Evolutionary conservation across 371 early-diverging fungal genomes (phyloP).

Genomic region (Rhizopus microsporus): DNA sequence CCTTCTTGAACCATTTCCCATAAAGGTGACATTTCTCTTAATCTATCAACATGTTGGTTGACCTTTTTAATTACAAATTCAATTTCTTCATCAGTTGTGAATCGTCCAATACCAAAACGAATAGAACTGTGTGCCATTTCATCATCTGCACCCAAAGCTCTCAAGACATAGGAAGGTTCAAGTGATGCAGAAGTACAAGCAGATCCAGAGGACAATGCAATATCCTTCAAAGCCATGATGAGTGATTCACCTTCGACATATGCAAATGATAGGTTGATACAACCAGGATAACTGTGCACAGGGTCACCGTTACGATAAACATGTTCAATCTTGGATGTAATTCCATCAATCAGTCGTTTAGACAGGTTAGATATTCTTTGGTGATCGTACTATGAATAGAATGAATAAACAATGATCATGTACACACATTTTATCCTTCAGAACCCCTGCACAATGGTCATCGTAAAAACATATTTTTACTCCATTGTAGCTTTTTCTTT

Average conservation of each 20-base stretch:
- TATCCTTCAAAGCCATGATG: slow-evolving; percentile 98
- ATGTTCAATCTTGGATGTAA: slow-evolving; percentile 74
- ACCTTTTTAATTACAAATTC: slow-evolving; percentile 91
- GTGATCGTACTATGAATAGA: slow-evolving; percentile 72
- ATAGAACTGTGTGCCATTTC: slow-evolving; percentile 99
- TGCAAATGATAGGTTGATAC: slow-evolving; percentile 99
- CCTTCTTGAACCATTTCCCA: slow-evolving; percentile 99
- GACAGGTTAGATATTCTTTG: slow-evolving; percentile 75
- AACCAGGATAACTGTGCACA: slow-evolving; percentile 83
- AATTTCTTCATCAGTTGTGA: slow-evolving; percentile 97
- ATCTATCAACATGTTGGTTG: slow-evolving; percentile 84
- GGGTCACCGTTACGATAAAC: slow-evolving; percentile 93
- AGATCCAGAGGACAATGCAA: slow-evolving; percentile 97
- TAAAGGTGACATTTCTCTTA: slow-evolving; percentile 98
- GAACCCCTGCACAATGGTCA: slow-evolving; percentile 74
- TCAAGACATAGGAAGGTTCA: slow-evolving; percentile 98
- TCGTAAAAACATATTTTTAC: slow-evolving; percentile 41
- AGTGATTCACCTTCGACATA: slow-evolving; percentile 99
- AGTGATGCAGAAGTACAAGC: slow-evolving; percentile 99
- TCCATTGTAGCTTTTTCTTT: slow-evolving; percentile 27
- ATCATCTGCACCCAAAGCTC: slow-evolving; percentile 98
- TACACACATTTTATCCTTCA: slow-evolving; percentile 38
- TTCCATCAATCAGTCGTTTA: slow-evolving; percentile 78
- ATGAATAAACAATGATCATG: neutral
- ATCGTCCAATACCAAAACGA: slow-evolving; percentile 98